Conservation (phyloP, 257 asterid genomes). For the Solanum clarkiae region DNA sequence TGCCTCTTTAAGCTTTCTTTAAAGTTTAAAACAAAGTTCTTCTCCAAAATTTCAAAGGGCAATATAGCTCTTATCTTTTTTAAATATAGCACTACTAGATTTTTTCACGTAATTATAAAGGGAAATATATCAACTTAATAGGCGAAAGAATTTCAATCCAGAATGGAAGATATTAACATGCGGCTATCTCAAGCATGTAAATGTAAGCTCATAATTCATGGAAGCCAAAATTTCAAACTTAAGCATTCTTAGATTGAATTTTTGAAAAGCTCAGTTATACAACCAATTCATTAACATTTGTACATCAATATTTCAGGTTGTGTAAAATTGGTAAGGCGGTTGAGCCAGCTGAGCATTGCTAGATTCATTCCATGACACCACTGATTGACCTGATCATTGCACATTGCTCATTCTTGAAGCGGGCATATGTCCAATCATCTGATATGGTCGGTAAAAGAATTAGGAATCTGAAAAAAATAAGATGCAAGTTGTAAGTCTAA, state of each 20-base stretch:
- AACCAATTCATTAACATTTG: not conserved
- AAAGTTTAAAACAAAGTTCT: not conserved
- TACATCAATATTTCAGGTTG: not conserved
- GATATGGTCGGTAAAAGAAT: conserved; percentile 33
- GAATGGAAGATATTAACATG: too few relatives aligned
- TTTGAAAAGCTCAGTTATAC: not conserved
- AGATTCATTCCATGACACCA: conserved; percentile 34
- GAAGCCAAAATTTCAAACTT: too few relatives aligned
- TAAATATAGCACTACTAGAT: not conserved
- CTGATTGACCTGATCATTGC: conserved; percentile 19
- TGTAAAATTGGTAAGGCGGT: not conserved
- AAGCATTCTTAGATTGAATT: not conserved
- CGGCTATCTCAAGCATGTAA: too few relatives aligned
- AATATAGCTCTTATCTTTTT: not conserved
- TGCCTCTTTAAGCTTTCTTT: not conserved
- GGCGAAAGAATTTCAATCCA: too few relatives aligned
- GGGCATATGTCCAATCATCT: conserved; percentile 29
- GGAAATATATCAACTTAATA: not conserved
- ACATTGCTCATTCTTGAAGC: conserved; percentile 13
- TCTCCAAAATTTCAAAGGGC: not conserved
- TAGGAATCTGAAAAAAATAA: conserved; percentile 28
- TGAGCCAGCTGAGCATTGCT: conserved; percentile 46
- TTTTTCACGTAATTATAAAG: not conserved
- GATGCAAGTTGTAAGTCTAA: not conserved
- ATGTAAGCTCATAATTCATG: too few relatives aligned